These are phyloP conservation scores for Phytophthora multivora DNA, from an alignment of 352 stramenopile species.

Conservation along the genomic window DNA sequence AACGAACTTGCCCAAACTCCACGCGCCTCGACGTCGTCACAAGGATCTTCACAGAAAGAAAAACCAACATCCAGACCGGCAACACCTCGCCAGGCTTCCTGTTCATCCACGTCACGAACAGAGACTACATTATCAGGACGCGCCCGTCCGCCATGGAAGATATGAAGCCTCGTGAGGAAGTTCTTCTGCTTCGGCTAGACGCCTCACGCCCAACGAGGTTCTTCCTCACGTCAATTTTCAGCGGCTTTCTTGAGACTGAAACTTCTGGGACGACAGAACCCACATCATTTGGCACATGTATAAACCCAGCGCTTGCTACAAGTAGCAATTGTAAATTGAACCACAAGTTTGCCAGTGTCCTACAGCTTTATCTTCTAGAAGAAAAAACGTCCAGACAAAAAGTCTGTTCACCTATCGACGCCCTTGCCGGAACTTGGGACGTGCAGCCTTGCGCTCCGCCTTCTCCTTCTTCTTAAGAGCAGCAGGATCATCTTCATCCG, in stretches of 20 bases:
- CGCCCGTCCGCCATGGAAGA: slow-evolving; percentile 37
- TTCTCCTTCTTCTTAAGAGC: slow-evolving; percentile 81
- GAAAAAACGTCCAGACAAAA: background rate
- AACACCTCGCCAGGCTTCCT: slow-evolving; percentile 18
- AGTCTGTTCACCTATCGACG: slow-evolving; percentile 39
- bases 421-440: slow-evolving; percentile 48
- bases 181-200: slow-evolving; percentile 37
- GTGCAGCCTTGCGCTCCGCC: slow-evolving; percentile 62
- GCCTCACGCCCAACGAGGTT: slow-evolving; percentile 7
- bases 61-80: slow-evolving; percentile 7
- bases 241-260: background rate
- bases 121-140: slow-evolving; percentile 13
- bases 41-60: slow-evolving; percentile 11
- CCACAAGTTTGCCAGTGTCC: slow-evolving; percentile 7
- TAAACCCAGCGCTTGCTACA: background rate
- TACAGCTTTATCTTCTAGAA: background rate
- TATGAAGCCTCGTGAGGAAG: slow-evolving; percentile 43
- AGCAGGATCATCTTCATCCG: slow-evolving; percentile 59
- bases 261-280: background rate
- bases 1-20: background rate
- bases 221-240: slow-evolving; percentile 24
- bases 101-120: slow-evolving; percentile 9
- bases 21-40: slow-evolving; percentile 9
- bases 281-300: background rate
- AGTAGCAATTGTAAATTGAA: slow-evolving; percentile 21